A percentile compares a stretch with the other conserved stretches of the same genome.
Evolutionary conservation across 2,329 filamentous ascomycete species (phyloP).

Genomic region (Colletotrichum destructivum): DNA sequence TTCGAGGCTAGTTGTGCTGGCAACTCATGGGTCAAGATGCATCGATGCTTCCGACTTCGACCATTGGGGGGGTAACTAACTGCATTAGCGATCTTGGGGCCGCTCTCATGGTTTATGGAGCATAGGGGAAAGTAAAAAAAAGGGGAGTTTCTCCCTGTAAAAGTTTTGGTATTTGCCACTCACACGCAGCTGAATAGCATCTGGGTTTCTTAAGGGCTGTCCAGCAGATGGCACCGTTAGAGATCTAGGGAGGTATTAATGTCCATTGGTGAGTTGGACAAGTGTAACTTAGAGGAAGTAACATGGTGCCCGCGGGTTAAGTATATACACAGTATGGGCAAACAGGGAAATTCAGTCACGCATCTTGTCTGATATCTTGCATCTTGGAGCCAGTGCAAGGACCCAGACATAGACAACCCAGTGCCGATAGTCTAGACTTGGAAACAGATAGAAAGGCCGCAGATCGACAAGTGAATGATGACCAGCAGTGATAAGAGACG

Average conservation of each 20-base stretch:
- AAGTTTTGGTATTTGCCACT: neutral
- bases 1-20: neutral
- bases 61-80: neutral
- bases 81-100: neutral
- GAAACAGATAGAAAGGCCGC: too few species aligned
- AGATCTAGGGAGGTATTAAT: neutral
- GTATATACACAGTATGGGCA: slow-evolving; percentile 14
- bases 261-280: neutral
- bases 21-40: too few species aligned
- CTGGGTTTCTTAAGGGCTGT: neutral
- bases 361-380: neutral
- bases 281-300: neutral
- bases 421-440: too few species aligned
- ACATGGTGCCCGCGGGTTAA: neutral
- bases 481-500: too few species aligned
- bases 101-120: too few species aligned
- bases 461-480: too few species aligned
- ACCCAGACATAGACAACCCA: neutral
- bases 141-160: neutral
- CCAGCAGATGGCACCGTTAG: neutral
- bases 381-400: too few species aligned
- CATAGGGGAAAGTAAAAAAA: neutral
- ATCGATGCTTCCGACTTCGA: neutral
- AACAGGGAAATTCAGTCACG: slow-evolving; percentile 1
- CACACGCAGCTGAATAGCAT: neutral